Evolutionary conservation across 345 rosid species (phyloP), one percentile per base, ranked within the genome.

Genomic region (Syzygium oleosum): DNA sequence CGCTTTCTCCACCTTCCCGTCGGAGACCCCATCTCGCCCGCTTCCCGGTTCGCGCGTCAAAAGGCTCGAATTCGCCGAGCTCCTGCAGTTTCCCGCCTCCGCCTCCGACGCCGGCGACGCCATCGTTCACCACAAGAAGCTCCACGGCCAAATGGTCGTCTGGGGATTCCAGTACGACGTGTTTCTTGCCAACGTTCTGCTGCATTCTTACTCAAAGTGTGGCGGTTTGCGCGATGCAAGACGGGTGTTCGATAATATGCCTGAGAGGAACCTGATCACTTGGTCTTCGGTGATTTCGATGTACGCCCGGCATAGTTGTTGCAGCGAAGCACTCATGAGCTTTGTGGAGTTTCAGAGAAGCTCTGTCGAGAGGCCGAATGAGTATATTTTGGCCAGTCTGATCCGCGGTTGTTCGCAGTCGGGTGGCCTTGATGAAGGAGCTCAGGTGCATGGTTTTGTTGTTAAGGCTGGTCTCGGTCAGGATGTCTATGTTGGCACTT

Each of bases 201-300:
- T 95, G 21, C 89, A 84, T 10, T 23, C 25, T 3, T 94, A 91
- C 34, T 89, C 91, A 1, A 87, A 86, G 84, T 83, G 87, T 51
- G 89, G 87, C 56, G 46, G 85, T 86, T 46, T 95, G 29, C 29
- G 63, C 12, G 52, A 73, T 65, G 96, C 93, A 52, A 88, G 93
- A 52, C 88, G 87, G 58, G 10, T 96, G 94, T 94, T 96, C 86
- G 95, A 92, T 73, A 90, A 43, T 92, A 94, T 94, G 93, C 52
- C 92, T 19, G 91, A 92, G 2, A 95, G 94, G 91, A 95, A 94
- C 88, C 91, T 93, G 87, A 87, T 94, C 90, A 91, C 94, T 84
- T 96, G 98, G 97, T 96, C 98, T 85, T 93, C 97, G 0, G 90
- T 93, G 93, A 92, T 94, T 91, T 96, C 97, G 53, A 93, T 93